These are phyloP conservation scores for Knoxia roxburghii DNA, from an alignment of 257 asterid genomes.

Conservation along the genomic window DNA sequence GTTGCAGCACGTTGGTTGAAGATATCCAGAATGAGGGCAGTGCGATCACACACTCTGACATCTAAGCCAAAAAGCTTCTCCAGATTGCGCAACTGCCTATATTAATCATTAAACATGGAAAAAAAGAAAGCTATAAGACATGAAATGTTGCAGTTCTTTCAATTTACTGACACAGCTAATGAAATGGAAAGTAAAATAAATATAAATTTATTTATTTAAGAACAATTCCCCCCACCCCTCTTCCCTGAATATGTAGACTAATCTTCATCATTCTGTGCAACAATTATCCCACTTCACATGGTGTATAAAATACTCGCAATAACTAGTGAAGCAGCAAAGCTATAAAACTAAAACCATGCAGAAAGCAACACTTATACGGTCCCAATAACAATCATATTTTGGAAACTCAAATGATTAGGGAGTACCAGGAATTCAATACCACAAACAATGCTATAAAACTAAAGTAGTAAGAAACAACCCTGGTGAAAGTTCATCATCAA, in stretches of 20 bases:
- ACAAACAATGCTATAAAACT: neutral
- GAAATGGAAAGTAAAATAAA: too few relatives aligned
- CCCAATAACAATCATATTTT: neutral
- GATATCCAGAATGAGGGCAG: conserved; percentile 95
- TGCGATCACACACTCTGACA: conserved; percentile 94
- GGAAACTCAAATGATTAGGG: neutral
- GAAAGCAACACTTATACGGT: too few relatives aligned
- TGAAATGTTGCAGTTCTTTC: neutral
- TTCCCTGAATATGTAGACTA: too few relatives aligned
- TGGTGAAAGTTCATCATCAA: conserved; percentile 95
- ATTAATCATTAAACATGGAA: conserved; percentile 23
- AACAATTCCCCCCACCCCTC: too few relatives aligned
- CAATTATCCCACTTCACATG: neutral
- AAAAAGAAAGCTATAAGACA: neutral
- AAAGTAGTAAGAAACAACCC: conserved; percentile 48
- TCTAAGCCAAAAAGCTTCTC: conserved; percentile 84
- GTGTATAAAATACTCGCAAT: neutral
- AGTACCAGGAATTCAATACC: neutral
- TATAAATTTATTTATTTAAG: too few relatives aligned
- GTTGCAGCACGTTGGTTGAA: conserved; percentile 96
- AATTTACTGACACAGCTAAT: neutral
- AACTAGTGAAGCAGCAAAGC: neutral
- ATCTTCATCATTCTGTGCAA: neutral
- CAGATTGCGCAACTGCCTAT: conserved; percentile 84
- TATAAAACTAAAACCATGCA: neutral